Conservation (phyloP, 2,329 filamentous ascomycete species). For the Phialophora expanda region DNA sequence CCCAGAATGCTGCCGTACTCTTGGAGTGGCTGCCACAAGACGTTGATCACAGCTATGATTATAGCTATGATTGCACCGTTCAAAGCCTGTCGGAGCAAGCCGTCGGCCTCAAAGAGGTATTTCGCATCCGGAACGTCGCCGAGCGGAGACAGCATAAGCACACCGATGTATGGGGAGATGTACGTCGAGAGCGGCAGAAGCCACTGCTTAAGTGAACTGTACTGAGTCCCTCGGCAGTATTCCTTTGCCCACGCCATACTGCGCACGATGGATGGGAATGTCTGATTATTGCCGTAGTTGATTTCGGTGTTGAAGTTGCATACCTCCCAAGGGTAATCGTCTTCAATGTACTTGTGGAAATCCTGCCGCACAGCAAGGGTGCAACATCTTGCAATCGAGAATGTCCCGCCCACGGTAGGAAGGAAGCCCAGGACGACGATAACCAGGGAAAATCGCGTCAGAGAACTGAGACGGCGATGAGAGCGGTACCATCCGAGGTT, state of each 20-base stretch:
- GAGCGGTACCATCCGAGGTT: no score
- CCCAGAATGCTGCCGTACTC: slow-evolving; percentile 9
- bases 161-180: slow-evolving; percentile 2
- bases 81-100: background rate
- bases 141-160: background rate
- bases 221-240: background rate
- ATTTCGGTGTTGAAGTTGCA: background rate
- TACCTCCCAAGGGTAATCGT: background rate
- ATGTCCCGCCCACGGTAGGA: background rate
- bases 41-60: background rate
- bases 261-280: background rate
- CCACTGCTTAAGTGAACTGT: background rate
- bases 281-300: background rate
- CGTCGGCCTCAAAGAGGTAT: background rate
- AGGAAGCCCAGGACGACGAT: background rate
- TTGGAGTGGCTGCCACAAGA: slow-evolving; percentile 1
- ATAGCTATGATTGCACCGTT: no score
- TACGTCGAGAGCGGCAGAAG: slow-evolving; percentile 2
- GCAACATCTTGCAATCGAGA: slow-evolving; percentile 2
- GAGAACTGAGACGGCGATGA: background rate
- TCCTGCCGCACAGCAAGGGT: background rate
- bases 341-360: slow-evolving; percentile 1
- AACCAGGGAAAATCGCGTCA: background rate
- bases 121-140: background rate
- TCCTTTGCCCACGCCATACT: slow-evolving; percentile 3